These are phyloP conservation scores for Mycosarcoma maydis DNA, from an alignment of 1,284 basidiomycete species.

Conservation along the genomic window DNA sequence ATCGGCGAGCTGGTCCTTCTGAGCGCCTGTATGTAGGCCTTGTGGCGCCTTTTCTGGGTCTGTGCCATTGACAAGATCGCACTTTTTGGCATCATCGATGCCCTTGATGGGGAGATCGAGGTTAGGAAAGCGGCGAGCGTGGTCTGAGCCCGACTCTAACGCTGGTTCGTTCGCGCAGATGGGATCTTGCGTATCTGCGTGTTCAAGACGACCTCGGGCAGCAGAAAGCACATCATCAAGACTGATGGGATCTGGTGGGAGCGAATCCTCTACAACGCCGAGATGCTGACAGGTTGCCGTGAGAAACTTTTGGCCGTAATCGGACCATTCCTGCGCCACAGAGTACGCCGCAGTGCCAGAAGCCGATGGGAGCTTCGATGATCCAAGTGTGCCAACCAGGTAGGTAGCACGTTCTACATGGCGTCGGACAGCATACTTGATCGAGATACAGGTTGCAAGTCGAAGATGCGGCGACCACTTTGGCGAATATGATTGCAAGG, in stretches of 20 bases:
- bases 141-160: conserved; percentile 37
- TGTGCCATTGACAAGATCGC: background rate
- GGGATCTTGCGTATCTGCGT: conserved; percentile 14
- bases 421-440: conserved; percentile 49
- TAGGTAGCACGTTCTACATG: conserved; percentile 37
- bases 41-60: background rate
- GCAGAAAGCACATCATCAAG: conserved; percentile 52
- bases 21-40: background rate
- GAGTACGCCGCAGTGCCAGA: conserved; percentile 1
- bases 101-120: conserved; percentile 47
- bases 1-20: background rate
- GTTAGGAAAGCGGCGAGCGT: conserved; percentile 33
- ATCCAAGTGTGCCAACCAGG: conserved; percentile 3
- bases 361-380: background rate
- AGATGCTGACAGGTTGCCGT: conserved; percentile 63
- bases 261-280: conserved; percentile 39
- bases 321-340: conserved; percentile 43
- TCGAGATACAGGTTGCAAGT: conserved; percentile 55
- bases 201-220: conserved; percentile 32
- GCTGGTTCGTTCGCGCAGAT: conserved; percentile 30
- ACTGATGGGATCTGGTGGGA: conserved; percentile 51
- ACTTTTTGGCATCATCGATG: conserved; percentile 20
- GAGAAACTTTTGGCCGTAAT: conserved; percentile 54
- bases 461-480: conserved; percentile 53
- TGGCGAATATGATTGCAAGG: conserved; percentile 56